phyloP scores from a whole-genome alignment of 83 land plant genomes.

The Isoetes engelmannii region DNA sequence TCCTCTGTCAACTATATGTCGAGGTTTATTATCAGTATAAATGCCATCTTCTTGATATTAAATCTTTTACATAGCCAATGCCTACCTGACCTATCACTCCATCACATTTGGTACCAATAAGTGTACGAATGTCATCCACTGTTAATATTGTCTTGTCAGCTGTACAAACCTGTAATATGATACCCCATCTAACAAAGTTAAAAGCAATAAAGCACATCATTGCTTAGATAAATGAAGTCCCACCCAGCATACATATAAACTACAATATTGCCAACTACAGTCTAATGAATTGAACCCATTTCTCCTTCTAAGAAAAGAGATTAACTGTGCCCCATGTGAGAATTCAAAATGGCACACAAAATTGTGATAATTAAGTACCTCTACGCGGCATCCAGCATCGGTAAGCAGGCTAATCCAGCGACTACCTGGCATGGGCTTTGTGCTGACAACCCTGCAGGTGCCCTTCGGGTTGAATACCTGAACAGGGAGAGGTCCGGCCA shows the following conservation, averaged over 20 bases:
- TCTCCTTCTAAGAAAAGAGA: too few relatives aligned
- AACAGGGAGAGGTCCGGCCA: slow-evolving; percentile 37
- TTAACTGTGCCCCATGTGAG: too few relatives aligned
- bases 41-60: not conserved
- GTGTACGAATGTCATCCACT: slow-evolving; percentile 72
- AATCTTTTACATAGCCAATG: too few relatives aligned
- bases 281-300: too few relatives aligned
- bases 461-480: slow-evolving; percentile 87
- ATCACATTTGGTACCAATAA: slow-evolving; percentile 86
- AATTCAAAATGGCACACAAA: not conserved
- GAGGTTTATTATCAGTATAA: not conserved
- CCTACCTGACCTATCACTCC: slow-evolving; percentile 90
- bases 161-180: slow-evolving; percentile 55
- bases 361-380: slow-evolving; percentile 28
- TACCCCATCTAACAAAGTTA: not conserved
- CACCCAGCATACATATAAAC: not conserved
- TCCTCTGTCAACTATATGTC: slow-evolving; percentile 75
- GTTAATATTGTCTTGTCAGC: slow-evolving; percentile 75
- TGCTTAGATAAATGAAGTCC: not conserved
- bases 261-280: too few relatives aligned
- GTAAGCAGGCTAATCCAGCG: slow-evolving; percentile 81
- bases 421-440: slow-evolving; percentile 93
- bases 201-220: not conserved
- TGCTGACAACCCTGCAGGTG: slow-evolving; percentile 78
- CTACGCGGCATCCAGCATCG: slow-evolving; percentile 77